Base-by-base conservation (phyloP, 73 alveolate species). In the Blepharisma japonicum region DNA sequence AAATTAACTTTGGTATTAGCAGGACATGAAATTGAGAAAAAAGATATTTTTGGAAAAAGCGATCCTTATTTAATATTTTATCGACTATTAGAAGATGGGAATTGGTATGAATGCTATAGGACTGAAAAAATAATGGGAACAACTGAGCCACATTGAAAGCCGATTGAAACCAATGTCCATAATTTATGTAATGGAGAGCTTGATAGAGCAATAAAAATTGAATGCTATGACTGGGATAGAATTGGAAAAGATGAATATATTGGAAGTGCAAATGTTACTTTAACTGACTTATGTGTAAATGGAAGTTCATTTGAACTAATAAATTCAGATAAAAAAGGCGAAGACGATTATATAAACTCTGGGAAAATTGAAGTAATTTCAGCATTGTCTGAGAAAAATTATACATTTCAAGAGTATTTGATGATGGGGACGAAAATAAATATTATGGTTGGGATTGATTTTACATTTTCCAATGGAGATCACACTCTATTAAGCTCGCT, bases 371-470 rank as follows among this genome's bases (percentile, higher is more conserved):
- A 53, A 53, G 4, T 53, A 4, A 53, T 14, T 20, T 20, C n/a
- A 53, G 23, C 23, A 53, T 14, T 14, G 23, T 14, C 23, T 20
- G 67, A 53, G n/a, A 53, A 53, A 53, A 53, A 80, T 49, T 88
- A 86, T 68, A 74, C 92, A 7, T 96, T 94, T 84, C 66, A 90
- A 55, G 99, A 96, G 80, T 96, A 94, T 85, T 78, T 96, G 11
- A 82, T 80, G 71, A 96, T 94, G 27, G 98, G 98, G 49, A 78
- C 94, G 25, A 87, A 77, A 77, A 78, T 96, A 6, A 86, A 88
- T 71, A 50, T 93, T 8, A 83, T 90, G 51, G 79, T 94, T 56
- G 99, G 97, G 32, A 88, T 96, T 21, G 99, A 96, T 85, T 96
- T 92, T 78, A 96, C 98, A 7, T 53, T 87, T 14, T 80, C 96